Percentiles rank a stretch among this genome's conserved stretches.
Conservation (phyloP, 768 basidiomycete genomes). For the Lentinula edodes region DNA sequence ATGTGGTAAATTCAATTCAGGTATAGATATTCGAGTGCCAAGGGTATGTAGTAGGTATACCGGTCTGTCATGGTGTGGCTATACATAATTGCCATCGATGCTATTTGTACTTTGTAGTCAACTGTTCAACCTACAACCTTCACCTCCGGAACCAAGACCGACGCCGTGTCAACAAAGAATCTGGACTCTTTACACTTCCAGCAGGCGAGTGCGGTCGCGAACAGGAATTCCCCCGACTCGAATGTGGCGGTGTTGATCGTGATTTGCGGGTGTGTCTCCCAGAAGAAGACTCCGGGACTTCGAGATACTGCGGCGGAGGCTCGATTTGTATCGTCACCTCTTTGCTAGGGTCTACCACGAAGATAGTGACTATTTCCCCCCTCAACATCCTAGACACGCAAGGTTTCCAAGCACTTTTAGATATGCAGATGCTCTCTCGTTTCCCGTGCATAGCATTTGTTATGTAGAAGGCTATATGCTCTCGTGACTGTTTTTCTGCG, state of each 20-base stretch:
- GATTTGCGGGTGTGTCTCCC: constrained; percentile 14
- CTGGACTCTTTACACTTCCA: constrained; percentile 13
- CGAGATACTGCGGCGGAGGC: constrained; percentile 39
- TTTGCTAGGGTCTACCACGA: constrained; percentile 23
- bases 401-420: constrained; percentile 43
- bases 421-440: constrained; percentile 40
- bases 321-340: constrained; percentile 13
- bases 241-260: constrained; percentile 19
- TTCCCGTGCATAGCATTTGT: constrained; percentile 25
- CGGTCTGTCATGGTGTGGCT: too few relatives aligned
- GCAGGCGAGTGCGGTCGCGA: constrained; percentile 15
- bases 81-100: too few relatives aligned
- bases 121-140: too few relatives aligned
- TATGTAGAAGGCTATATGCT: constrained; percentile 40
- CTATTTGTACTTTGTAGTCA: too few relatives aligned
- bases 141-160: background rate
- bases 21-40: too few relatives aligned
- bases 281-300: constrained; percentile 22
- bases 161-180: background rate
- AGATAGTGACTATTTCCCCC: constrained; percentile 45
- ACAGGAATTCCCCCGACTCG: constrained; percentile 14
- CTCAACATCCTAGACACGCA: constrained; percentile 33
- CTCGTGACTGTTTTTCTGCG: constrained; percentile 19
- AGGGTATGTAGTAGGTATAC: too few relatives aligned
- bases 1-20: too few relatives aligned